These are phyloP conservation scores for Mortierella sp. DNA, from an alignment of 371 early-diverging fungal species.

Conservation along the genomic window DNA sequence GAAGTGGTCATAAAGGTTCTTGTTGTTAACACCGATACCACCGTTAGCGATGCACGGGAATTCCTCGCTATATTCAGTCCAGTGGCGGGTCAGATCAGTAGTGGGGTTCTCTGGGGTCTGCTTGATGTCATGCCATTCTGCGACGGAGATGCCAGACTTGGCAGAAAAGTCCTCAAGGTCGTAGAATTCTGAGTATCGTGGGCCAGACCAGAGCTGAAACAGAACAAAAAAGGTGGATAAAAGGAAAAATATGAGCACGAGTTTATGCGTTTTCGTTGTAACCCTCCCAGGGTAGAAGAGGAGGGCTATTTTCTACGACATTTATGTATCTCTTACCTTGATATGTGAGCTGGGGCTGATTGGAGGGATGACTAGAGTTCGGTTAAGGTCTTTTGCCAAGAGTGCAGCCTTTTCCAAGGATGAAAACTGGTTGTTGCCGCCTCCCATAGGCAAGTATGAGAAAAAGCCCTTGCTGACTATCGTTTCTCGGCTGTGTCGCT, in stretches of 20 bases:
- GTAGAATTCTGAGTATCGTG: slow-evolving; percentile 48
- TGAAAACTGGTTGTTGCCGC: slow-evolving; percentile 52
- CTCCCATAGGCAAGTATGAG: slow-evolving; percentile 49
- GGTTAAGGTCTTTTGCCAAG: slow-evolving; percentile 43
- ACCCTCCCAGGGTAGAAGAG: too few species aligned
- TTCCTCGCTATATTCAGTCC: slow-evolving; percentile 33
- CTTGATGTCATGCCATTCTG: slow-evolving; percentile 52
- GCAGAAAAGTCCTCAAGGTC: slow-evolving; percentile 29
- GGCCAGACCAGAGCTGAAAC: slow-evolving; percentile 38
- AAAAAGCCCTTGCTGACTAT: slow-evolving; percentile 11
- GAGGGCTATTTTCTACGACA: too few species aligned
- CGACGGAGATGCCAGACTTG: slow-evolving; percentile 27
- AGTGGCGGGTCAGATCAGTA: slow-evolving; percentile 6
- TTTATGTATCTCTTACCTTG: slow-evolving; percentile 30
- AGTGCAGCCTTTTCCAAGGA: slow-evolving; percentile 45
- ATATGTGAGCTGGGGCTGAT: slow-evolving; percentile 50
- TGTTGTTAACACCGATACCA: slow-evolving; percentile 32
- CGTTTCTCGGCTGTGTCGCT: not conserved
- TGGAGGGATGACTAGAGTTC: slow-evolving; percentile 48
- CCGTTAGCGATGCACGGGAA: slow-evolving; percentile 40
- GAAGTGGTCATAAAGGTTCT: slow-evolving; percentile 48
- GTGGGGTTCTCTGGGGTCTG: slow-evolving; percentile 33
- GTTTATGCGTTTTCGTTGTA: too few species aligned
- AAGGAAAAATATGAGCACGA: not conserved
- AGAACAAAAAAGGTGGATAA: not conserved